Evolutionary conservation across 805 yeast genomes (phyloP), one percentile per base, ranked within the genome.

Genomic region (Ogataea methanolica): DNA sequence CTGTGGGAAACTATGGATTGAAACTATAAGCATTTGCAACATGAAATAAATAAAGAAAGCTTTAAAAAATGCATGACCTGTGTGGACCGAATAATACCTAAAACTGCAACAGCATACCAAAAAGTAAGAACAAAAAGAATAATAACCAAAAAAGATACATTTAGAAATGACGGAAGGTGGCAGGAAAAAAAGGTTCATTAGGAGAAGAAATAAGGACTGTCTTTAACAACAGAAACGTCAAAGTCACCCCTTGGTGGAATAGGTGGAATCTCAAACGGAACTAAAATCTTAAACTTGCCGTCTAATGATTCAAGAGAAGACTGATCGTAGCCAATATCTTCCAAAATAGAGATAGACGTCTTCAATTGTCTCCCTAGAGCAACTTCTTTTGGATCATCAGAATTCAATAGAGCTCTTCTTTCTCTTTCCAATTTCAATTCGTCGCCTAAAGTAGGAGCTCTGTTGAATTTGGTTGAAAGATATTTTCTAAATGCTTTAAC

Each of bases 181-280:
- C 21, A 36, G 19, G 23, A 14, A 38, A 15, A 33, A 35, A 23
- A 41, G 31, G 11, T 22, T 6, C 31, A 12, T 50, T 49, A 68
- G 7, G 69, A 65, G 57, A 92, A 92, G 75, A 92, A 92, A 66
- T 92, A 92, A 33, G 75, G 74, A 52, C 96, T 88, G 43, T 82
- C 78, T 60, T 76, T 75, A 39, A 91, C 84, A 48, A 76, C 78
- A 36, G 71, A 68, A 35, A 92, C 95, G 60, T 92, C 95, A 57
- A 92, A 88, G 16, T 81, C 82, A 43, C 97, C 99, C 64, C 79
- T 83, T 43, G 75, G 70, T 14, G 97, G 97, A 38, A 88, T 78
- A 0, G 72, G 74, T 0, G 96, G 95, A 52, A 89, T 71, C 39
- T 65, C 68, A 57, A 89, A 72, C 6, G 96, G 96, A 8, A 80